Conservation (phyloP, 495 filamentous ascomycete species). For the Cercophora sp. region DNA sequence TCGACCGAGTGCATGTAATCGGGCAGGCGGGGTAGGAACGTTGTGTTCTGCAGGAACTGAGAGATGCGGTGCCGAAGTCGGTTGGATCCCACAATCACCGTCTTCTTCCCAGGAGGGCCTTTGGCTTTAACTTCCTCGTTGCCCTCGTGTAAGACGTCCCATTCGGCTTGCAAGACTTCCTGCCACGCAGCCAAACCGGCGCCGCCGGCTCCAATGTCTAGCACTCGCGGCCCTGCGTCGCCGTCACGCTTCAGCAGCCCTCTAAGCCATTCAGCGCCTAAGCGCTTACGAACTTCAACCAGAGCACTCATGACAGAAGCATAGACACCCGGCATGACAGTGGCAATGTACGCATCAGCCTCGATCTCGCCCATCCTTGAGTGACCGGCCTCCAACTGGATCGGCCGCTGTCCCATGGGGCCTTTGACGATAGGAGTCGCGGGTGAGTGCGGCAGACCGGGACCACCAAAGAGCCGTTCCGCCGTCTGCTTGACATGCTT, state of each 20-base stretch:
- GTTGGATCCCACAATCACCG: constrained; percentile 46
- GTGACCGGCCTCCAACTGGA: constrained; percentile 67
- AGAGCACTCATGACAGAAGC: constrained; percentile 67
- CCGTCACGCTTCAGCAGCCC: constrained; percentile 59
- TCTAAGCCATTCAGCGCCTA: constrained; percentile 77
- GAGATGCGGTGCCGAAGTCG: constrained; percentile 71
- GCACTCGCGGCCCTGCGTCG: constrained; percentile 64
- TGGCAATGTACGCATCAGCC: constrained; percentile 76
- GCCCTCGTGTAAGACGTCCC: constrained; percentile 56
- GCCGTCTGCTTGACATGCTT: constrained; percentile 71
- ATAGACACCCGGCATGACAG: constrained; percentile 77
- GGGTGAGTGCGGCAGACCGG: constrained; percentile 65
- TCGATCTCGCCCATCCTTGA: constrained; percentile 77
- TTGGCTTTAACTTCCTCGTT: constrained; percentile 33
- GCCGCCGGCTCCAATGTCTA: constrained; percentile 83
- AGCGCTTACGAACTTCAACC: constrained; percentile 78
- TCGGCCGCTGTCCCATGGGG: constrained; percentile 54
- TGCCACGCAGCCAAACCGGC: constrained; percentile 84
- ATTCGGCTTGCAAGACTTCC: constrained; percentile 75
- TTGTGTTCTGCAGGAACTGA: constrained; percentile 77
- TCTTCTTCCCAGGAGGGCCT: constrained; percentile 46
- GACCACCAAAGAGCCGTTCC: constrained; percentile 67
- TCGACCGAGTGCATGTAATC: constrained; percentile 68
- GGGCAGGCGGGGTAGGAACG: constrained; percentile 88
- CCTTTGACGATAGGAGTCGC: constrained; percentile 31